Conservation (phyloP, 2,329 filamentous ascomycete species). For the Neoascochyta sp. region DNA sequence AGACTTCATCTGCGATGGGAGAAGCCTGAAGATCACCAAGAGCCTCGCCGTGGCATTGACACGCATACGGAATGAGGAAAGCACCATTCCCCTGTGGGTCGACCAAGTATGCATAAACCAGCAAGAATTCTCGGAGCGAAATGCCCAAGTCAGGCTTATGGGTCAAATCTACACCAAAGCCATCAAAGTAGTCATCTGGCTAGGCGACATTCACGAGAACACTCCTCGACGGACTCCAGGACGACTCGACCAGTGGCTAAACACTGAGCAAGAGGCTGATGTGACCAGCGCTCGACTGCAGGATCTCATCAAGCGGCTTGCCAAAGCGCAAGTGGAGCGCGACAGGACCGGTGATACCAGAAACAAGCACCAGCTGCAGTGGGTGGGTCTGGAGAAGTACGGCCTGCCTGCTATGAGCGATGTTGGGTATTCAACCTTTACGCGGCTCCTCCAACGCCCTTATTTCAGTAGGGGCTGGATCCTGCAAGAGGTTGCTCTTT, state of each 20-base stretch:
- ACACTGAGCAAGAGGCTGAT: not conserved
- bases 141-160: constrained; percentile 4
- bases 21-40: not conserved
- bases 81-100: constrained; percentile 1
- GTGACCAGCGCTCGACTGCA: not conserved
- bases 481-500: not conserved
- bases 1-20: not conserved
- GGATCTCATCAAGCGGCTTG: not conserved
- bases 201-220: constrained; percentile 1
- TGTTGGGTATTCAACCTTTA: not conserved
- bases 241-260: not conserved
- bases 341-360: not conserved
- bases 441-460: not conserved
- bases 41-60: not conserved
- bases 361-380: not conserved
- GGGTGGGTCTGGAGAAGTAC: not conserved
- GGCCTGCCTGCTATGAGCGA: not conserved
- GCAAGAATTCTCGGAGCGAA: not conserved
- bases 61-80: not conserved
- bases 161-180: constrained; percentile 1
- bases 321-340: not conserved
- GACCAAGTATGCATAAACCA: constrained; percentile 9
- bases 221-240: not conserved
- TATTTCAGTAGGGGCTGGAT: not conserved
- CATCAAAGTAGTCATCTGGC: constrained; percentile 1